These are phyloP conservation scores for Chalciporus piperatus DNA, from an alignment of 768 basidiomycete genomes.

Conservation along the genomic window DNA sequence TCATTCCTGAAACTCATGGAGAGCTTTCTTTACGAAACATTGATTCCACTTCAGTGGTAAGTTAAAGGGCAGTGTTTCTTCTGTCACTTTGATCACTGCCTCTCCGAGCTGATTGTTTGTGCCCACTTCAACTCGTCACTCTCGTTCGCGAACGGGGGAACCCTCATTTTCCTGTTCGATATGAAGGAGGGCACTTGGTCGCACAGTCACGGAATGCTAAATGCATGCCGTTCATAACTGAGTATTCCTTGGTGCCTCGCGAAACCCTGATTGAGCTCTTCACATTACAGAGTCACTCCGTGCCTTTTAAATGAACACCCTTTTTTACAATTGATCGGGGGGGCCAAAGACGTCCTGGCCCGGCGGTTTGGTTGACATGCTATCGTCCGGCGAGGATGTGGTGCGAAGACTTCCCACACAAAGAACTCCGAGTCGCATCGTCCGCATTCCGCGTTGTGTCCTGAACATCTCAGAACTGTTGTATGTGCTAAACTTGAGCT, in stretches of 20 bases:
- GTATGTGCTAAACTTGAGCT: not conserved
- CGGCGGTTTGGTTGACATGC: not conserved
- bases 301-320: conserved; percentile 2
- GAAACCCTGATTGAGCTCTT: conserved; percentile 16
- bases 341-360: not conserved
- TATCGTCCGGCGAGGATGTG: not conserved
- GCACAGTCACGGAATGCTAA: conserved; percentile 5
- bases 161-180: not conserved
- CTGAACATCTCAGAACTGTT: too few species aligned
- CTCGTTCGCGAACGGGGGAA: not conserved
- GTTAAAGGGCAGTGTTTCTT: not conserved
- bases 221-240: conserved; percentile 5
- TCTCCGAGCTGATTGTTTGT: not conserved
- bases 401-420: not conserved
- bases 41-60: conserved; percentile 5
- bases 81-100: conserved; percentile 5
- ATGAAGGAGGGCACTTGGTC: not conserved
- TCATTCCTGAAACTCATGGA: not conserved
- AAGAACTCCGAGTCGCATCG: too few species aligned
- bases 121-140: too few species aligned
- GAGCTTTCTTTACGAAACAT: conserved; percentile 9
- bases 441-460: too few species aligned
- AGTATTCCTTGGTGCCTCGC: not conserved
- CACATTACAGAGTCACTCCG: conserved; percentile 11
- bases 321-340: not conserved